Conservation (phyloP, 2,329 filamentous ascomycete genomes). For the Dothidotthia symphoricarpi region DNA sequence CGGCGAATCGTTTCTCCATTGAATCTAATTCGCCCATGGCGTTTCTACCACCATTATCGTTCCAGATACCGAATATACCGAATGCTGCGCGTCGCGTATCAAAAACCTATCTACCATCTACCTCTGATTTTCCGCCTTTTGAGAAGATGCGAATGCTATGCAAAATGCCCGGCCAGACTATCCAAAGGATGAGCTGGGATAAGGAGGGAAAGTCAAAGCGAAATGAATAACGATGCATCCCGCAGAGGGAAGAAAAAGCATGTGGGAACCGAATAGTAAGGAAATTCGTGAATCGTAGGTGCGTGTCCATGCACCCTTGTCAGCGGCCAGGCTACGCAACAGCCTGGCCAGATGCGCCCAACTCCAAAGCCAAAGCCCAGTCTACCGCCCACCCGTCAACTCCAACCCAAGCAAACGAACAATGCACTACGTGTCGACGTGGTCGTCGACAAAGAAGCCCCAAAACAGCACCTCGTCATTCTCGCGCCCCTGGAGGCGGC, state of each 20-base stretch:
- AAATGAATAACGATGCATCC: conserved; percentile 9
- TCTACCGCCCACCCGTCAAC: conserved; percentile 25
- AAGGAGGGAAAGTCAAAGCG: conserved; percentile 13
- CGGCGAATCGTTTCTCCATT: conserved; percentile 19
- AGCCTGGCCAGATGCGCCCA: conserved; percentile 27
- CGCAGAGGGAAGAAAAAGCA: conserved; percentile 10
- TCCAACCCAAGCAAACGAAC: conserved; percentile 20
- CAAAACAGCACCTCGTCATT: conserved; percentile 39
- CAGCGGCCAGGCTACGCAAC: conserved; percentile 9
- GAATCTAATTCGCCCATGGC: conserved; percentile 22
- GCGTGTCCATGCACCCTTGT: conserved; percentile 28
- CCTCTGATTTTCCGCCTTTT: conserved; percentile 18
- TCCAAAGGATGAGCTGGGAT: conserved; percentile 10
- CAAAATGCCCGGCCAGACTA: conserved; percentile 19
- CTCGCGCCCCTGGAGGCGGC: conserved; percentile 29
- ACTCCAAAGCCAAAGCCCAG: conserved; percentile 32
- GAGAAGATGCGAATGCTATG: conserved; percentile 20
- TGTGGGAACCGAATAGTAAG: conserved; percentile 18
- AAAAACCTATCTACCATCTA: conserved; percentile 25
- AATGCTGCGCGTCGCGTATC: conserved; percentile 11
- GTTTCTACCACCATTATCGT: conserved; percentile 19
- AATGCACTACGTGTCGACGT: conserved; percentile 18
- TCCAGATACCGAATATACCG: conserved; percentile 3
- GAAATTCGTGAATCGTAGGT: conserved; percentile 38
- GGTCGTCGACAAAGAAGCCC: conserved; percentile 38